A percentile compares a stretch with the other conserved stretches of the same genome.
These are phyloP conservation scores for Scedosporium apiospermum DNA, from an alignment of 2,329 filamentous ascomycete genomes.

Conservation along the genomic window DNA sequence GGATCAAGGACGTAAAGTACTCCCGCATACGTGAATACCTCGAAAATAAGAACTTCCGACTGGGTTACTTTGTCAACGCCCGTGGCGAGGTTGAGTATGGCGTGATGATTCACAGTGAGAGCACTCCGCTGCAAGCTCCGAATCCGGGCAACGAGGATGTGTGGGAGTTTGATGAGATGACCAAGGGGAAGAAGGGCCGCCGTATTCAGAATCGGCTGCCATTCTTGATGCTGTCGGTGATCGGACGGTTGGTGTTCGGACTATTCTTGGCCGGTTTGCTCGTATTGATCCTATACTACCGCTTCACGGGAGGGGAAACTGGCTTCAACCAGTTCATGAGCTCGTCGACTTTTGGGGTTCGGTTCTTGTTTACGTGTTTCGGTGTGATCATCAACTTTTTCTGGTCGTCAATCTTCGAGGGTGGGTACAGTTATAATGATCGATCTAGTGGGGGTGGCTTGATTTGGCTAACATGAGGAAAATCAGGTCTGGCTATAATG, in stretches of 20 bases:
- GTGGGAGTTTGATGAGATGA: slow-evolving; percentile 1
- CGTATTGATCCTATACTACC: slow-evolving; percentile 28
- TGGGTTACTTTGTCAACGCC: slow-evolving; percentile 18
- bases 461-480: not conserved
- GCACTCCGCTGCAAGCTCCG: not conserved
- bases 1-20: not conserved
- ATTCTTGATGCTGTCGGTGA: slow-evolving; percentile 25
- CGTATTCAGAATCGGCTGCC: slow-evolving; percentile 11
- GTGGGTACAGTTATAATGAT: slow-evolving; percentile 13
- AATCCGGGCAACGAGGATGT: not conserved
- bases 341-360: slow-evolving; percentile 29
- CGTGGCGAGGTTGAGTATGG: slow-evolving; percentile 20
- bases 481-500: slow-evolving; percentile 32
- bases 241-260: slow-evolving; percentile 23
- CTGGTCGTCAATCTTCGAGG: slow-evolving; percentile 30
- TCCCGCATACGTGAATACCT: slow-evolving; percentile 8
- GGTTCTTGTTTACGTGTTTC: slow-evolving; percentile 30
- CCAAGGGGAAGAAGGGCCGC: slow-evolving; percentile 1
- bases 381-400: slow-evolving; percentile 30
- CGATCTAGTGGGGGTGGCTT: too few species aligned
- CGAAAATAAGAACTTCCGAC: slow-evolving; percentile 15
- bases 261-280: slow-evolving; percentile 23
- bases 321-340: slow-evolving; percentile 25
- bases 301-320: slow-evolving; percentile 13
- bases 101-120: slow-evolving; percentile 13